Evolutionary conservation across 768 basidiomycete species (phyloP), one percentile per base, ranked within the genome.

Genomic region (Lactifluus volemus): DNA sequence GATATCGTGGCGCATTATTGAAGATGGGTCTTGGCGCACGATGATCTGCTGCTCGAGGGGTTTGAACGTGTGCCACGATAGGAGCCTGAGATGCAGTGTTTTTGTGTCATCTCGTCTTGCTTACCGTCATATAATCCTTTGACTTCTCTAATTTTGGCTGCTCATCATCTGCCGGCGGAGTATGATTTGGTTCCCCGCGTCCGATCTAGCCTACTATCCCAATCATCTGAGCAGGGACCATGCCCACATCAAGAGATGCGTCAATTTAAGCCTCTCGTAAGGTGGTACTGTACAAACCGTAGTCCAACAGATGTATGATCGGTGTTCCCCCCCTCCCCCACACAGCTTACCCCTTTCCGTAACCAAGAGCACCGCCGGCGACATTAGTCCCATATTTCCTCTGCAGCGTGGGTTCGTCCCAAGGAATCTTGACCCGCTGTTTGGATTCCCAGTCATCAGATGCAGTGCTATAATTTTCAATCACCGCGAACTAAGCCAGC

Each of bases 1-100:
- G 92, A 95, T 68, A 81, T 96, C 6, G 86, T 2, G 93, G 92
- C 25, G 93, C 92, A 3, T 73, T 86, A 67, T 72, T 95, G 71
- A 97, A 97, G 80, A 89, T 96, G 89, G 89, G 89, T 15, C 53
- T 66, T 5, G 64, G 62, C 32, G 54, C 58, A 8, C 59, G 63
- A 42, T 63, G 42, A 64, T 25, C 44, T 17, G 2, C 10, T 21
- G 14, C 17, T 34, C 29, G 5, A 21, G 49, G 54, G 42, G 29
- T 61, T 29, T n/a, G 47, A 54, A 58, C 56, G 52, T 29, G 17
- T 63, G 39, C 55, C 25, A 49, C 9, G 50, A 49, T 61, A 34
- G 53, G 61, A 25, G 25, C 25, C 25, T 25, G 25, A 21, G 30
- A 19, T 49, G 41, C 52, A 41, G 30, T 49, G 61, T 58, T 34